Evolutionary conservation across 1,284 basidiomycete genomes (phyloP).

Genomic region (Caloboletus firmus): DNA sequence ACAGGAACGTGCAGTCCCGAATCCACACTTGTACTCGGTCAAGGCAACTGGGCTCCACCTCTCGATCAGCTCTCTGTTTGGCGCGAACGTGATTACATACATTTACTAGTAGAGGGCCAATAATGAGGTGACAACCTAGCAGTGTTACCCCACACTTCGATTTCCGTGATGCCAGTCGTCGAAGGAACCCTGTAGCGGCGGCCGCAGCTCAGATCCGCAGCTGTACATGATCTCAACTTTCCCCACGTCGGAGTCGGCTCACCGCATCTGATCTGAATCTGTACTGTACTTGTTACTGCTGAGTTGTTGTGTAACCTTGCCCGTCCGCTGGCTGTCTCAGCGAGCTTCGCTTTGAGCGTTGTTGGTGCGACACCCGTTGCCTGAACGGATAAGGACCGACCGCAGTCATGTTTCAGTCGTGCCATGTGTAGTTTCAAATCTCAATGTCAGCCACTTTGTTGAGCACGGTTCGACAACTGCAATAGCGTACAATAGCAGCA

Average conservation of each 20-base stretch:
- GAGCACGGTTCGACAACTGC: neutral
- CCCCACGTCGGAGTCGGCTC: constrained; percentile 17
- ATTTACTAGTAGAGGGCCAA: neutral
- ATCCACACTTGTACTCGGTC: constrained; percentile 5
- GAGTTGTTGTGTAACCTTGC: neutral
- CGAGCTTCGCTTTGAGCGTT: neutral
- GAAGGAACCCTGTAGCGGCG: constrained; percentile 11
- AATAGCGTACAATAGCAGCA: neutral
- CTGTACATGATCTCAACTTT: neutral
- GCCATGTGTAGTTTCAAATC: constrained; percentile 11
- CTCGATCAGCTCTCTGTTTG: constrained; percentile 3
- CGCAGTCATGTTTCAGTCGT: neutral
- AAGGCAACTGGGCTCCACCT: neutral
- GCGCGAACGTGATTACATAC: neutral
- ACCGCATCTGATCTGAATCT: constrained; percentile 2
- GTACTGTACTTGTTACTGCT: neutral
- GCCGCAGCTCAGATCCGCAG: constrained; percentile 21
- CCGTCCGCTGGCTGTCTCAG: neutral
- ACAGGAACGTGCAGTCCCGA: constrained; percentile 54
- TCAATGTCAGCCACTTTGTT: neutral
- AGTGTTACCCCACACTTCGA: constrained; percentile 27
- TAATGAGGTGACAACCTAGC: constrained; percentile 6
- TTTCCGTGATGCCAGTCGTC: constrained; percentile 2
- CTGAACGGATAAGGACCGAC: neutral
- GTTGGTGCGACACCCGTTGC: neutral